A percentile compares a stretch with the other conserved stretches of the same genome.
Conservation (phyloP, 2,329 filamentous ascomycete genomes). For the Fusarium hainanense region DNA sequence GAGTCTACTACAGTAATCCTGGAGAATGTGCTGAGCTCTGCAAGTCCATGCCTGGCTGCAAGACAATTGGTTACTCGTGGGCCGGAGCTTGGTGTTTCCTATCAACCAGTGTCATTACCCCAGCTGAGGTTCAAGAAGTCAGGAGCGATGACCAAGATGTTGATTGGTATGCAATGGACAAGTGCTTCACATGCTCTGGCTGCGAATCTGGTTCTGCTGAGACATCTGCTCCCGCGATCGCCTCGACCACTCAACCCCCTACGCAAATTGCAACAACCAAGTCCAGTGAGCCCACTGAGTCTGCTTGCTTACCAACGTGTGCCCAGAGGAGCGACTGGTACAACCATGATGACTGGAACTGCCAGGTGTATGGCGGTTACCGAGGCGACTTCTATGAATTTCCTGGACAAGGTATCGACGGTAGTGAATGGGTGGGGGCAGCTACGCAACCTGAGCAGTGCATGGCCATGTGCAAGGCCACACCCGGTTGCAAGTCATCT, state of each 20-base stretch:
- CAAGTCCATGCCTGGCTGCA: background rate
- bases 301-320: background rate
- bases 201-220: background rate
- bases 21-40: constrained; percentile 4
- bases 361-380: background rate
- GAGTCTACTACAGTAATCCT: background rate
- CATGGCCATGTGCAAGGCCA: background rate
- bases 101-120: background rate
- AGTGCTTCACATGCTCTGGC: constrained; percentile 1
- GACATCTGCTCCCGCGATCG: background rate
- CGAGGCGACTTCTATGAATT: background rate
- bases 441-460: background rate
- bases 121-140: background rate
- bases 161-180: constrained; percentile 3
- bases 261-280: background rate
- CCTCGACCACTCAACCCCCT: background rate
- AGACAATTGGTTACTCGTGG: background rate
- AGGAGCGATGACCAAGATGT: background rate
- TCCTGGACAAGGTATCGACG: background rate
- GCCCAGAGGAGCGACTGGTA: background rate
- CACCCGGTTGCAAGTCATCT: background rate
- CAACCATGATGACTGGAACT: background rate
- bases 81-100: background rate
- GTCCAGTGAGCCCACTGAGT: background rate
- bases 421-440: background rate